Evolutionary conservation across 148 eudicot species (phyloP), one percentile per base, ranked within the genome.

Genomic region (Oxyria digyna): DNA sequence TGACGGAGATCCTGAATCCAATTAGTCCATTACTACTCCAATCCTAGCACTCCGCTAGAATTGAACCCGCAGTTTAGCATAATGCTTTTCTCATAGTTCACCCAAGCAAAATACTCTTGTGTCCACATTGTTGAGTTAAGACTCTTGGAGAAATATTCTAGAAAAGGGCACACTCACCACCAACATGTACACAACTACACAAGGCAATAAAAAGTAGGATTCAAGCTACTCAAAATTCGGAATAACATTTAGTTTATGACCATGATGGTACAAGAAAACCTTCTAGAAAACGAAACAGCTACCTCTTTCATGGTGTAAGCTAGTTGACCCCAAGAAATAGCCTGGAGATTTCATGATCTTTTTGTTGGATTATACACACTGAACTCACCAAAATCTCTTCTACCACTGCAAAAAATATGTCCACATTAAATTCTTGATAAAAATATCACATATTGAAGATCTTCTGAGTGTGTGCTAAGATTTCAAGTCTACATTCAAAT

Each of bases 301-400:
- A 27, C 63, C 63, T 55, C 14, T 24, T 27, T 55, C 33, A 55
- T 55, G 33, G 63, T 5, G 26, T 55, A 55, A 55, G 63, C 63
- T 55, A 6, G 33, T 55, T 3, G 7, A 55, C 23, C 63, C 35
- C 15, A 55, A 55, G 33, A 32, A 26, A 4, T 33, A 13, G 63
- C 63, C 18, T 55, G 35, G 63, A 55, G 12, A 27, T 26, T 14
- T 27, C 76, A 50, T 69, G 72, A 72, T 70, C 65, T 87, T 70
- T 82, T 87, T 45, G 76, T 74, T 12, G 89, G 91, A 49, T 89
- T 89, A 70, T 84, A 87, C 14, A 92, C 96, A 49, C 98, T 92
- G 81, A 80, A 92, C 40, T 89, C 94, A 1, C 98, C 98, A 42
- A 89, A 92, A 45, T 89, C 98, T 72, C 98, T 83, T 74, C 83